phyloP scores from a whole-genome alignment of 2,329 filamentous ascomycete species.

The Harringtonia lauricola region DNA sequence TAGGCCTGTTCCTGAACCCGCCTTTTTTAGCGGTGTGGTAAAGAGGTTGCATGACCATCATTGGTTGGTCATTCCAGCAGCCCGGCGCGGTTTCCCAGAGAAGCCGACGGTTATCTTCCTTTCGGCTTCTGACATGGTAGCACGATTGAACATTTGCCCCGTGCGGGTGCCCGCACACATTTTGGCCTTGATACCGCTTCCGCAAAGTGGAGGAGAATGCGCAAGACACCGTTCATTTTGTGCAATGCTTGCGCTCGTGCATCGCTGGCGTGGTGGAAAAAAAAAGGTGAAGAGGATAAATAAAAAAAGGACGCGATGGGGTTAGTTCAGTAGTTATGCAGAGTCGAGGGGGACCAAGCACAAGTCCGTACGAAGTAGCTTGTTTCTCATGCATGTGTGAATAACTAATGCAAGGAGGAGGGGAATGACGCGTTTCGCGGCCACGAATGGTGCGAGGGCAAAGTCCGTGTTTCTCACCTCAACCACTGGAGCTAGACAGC shows the following conservation, averaged over 20 bases:
- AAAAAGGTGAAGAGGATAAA: slow-evolving; percentile 1
- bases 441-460: background rate
- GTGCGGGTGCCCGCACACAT: too few relatives aligned
- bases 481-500: background rate
- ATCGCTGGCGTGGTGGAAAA: slow-evolving; percentile 1
- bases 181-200: too few relatives aligned
- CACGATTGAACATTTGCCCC: too few relatives aligned
- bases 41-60: background rate
- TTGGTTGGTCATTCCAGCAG: slow-evolving; percentile 1
- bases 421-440: slow-evolving; percentile 3
- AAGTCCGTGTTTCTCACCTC: too few relatives aligned
- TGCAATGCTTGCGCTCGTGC: background rate
- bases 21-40: background rate
- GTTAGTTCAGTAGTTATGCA: background rate
- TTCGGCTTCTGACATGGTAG: background rate
- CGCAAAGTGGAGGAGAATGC: too few relatives aligned
- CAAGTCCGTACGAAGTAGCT: background rate
- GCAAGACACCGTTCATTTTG: too few relatives aligned
- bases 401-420: slow-evolving; percentile 10
- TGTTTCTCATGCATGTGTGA: slow-evolving; percentile 5
- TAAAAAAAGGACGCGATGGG: background rate
- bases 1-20: too few relatives aligned
- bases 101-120: too few relatives aligned
- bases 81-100: slow-evolving; percentile 1
- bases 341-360: slow-evolving; percentile 1